Evolutionary conservation across 768 basidiomycete species (phyloP).

Genomic region (Trichaptum fuscoviolaceum): DNA sequence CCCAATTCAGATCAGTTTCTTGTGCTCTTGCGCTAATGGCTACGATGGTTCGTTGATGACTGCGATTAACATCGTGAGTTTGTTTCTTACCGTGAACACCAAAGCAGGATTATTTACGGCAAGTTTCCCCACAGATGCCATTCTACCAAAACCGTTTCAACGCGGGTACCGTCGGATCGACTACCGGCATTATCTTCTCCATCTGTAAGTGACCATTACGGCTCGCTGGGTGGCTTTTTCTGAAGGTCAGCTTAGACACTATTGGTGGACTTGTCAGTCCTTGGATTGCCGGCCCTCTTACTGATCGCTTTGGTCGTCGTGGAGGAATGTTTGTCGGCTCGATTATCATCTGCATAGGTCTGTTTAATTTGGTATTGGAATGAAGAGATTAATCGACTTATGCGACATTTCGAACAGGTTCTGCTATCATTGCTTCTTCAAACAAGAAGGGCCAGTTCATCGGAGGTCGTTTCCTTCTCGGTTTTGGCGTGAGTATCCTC

Average conservation of each 20-base stretch:
- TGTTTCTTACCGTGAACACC: conserved; percentile 3
- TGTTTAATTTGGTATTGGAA: background rate
- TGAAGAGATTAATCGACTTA: background rate
- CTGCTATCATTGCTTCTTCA: conserved; percentile 41
- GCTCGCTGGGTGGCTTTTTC: background rate
- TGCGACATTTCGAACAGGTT: conserved; percentile 27
- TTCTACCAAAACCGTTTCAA: conserved; percentile 19
- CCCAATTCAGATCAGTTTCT: conserved; percentile 14
- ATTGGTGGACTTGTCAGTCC: conserved; percentile 24
- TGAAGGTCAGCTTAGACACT: conserved; percentile 14
- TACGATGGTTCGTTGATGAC: conserved; percentile 21
- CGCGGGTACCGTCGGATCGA: conserved; percentile 15
- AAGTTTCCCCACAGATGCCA: conserved; percentile 13
- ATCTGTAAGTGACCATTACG: conserved; percentile 13
- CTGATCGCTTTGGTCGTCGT: conserved; percentile 26
- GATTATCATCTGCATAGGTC: conserved; percentile 14
- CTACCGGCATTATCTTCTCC: conserved; percentile 22
- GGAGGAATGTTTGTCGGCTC: conserved; percentile 26
- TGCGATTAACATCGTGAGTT: conserved; percentile 13
- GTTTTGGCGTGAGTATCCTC: conserved; percentile 42
- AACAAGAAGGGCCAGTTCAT: conserved; percentile 42
- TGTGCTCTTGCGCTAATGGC: conserved; percentile 24
- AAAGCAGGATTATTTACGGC: background rate
- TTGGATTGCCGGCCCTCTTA: conserved; percentile 24
- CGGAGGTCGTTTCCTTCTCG: conserved; percentile 47